Conservation (phyloP, 495 filamentous ascomycete species). For the Amniculicola lignicola region DNA sequence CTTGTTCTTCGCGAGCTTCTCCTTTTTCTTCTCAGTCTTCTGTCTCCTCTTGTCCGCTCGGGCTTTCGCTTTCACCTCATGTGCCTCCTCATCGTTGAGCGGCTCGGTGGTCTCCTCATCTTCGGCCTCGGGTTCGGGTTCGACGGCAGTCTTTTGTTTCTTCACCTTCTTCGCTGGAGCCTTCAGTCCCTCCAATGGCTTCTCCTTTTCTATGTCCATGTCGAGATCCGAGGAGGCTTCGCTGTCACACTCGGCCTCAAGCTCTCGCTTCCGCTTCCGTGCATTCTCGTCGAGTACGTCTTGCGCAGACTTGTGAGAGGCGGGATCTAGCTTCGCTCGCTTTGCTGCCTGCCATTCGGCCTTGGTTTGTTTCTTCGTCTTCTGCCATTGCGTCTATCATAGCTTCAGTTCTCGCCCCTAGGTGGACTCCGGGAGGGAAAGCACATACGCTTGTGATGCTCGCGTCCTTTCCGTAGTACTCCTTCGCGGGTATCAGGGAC, state of each 20-base stretch:
- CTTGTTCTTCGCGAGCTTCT: slow-evolving; percentile 48
- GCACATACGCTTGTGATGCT: slow-evolving; percentile 74
- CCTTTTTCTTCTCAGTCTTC: slow-evolving; percentile 44
- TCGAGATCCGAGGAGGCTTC: slow-evolving; percentile 30
- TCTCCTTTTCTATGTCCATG: slow-evolving; percentile 29
- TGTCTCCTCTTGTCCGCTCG: slow-evolving; percentile 39
- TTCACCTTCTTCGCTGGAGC: slow-evolving; percentile 37
- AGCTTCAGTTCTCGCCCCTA: slow-evolving; percentile 13
- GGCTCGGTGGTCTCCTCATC: slow-evolving; percentile 36
- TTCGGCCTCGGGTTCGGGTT: slow-evolving; percentile 41
- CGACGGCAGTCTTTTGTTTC: slow-evolving; percentile 45
- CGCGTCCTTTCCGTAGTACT: slow-evolving; percentile 83
- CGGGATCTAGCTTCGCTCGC: slow-evolving; percentile 74
- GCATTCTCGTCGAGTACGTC: slow-evolving; percentile 57
- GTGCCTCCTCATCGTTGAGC: slow-evolving; percentile 38
- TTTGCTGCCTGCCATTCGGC: slow-evolving; percentile 41
- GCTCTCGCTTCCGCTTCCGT: slow-evolving; percentile 42
- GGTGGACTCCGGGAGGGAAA: neutral
- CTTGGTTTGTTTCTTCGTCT: slow-evolving; percentile 47
- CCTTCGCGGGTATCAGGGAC: slow-evolving; percentile 87
- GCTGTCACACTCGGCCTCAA: slow-evolving; percentile 41
- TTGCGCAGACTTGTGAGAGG: slow-evolving; percentile 56
- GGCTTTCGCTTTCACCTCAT: slow-evolving; percentile 38
- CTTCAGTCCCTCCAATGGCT: slow-evolving; percentile 37
- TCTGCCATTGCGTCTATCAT: slow-evolving; percentile 43